Percentiles rank a stretch among this genome's conserved stretches.
Conservation (phyloP, 306 rosid species). For the Oemleria cerasiformis region DNA sequence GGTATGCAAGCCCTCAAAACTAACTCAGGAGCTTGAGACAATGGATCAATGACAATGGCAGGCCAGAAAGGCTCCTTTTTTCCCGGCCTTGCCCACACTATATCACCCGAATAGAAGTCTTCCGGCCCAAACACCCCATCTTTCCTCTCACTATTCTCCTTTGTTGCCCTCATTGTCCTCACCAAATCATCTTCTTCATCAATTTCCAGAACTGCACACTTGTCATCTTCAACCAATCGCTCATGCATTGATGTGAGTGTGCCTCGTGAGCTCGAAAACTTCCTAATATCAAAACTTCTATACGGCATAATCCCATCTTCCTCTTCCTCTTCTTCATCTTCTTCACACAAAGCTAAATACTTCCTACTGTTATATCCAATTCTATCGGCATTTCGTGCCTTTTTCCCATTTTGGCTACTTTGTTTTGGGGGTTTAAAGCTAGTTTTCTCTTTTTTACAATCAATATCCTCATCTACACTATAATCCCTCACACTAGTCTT, state of each 20-base stretch:
- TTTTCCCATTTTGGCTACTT: conserved; percentile 41
- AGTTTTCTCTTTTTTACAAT: conserved; percentile 50
- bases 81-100: conserved; percentile 98
- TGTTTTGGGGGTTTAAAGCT: conserved; percentile 45
- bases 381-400: conserved; percentile 38
- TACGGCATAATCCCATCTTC: conserved; percentile 17
- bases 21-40: conserved; percentile 88
- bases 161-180: conserved; percentile 25
- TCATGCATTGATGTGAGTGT: conserved; percentile 41
- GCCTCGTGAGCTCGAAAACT: conserved; percentile 44
- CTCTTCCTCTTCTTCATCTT: conserved; percentile 35
- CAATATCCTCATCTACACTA: conserved; percentile 49
- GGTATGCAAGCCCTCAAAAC: conserved; percentile 87
- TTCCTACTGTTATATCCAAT: conserved; percentile 35
- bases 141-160: conserved; percentile 35
- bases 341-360: conserved; percentile 52
- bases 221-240: conserved; percentile 43
- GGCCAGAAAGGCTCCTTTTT: conserved; percentile 98
- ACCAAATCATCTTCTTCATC: conserved; percentile 41
- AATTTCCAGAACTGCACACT: conserved; percentile 36
- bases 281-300: conserved; percentile 41
- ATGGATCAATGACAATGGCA: conserved; percentile 93
- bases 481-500: conserved; percentile 49
- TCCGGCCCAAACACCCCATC: conserved; percentile 81
- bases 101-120: conserved; percentile 86